Evolutionary conservation across 202 grass and related monocot genomes (phyloP).

Genomic region (Alloteropsis angusta): DNA sequence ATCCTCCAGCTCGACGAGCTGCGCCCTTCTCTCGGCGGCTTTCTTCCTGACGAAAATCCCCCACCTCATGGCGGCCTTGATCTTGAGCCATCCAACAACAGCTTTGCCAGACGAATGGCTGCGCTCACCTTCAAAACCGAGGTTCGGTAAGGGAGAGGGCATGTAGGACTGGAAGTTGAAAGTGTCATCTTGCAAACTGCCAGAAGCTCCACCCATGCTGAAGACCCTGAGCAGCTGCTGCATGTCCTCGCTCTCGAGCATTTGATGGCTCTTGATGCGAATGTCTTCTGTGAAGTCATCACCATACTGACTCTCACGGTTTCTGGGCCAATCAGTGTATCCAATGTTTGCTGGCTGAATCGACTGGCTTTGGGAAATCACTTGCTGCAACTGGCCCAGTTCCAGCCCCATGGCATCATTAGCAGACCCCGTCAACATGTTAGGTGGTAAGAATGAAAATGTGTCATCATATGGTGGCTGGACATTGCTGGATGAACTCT

Average conservation of each 20-base stretch:
- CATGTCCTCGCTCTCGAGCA: conserved; percentile 64
- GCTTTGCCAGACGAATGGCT: conserved; percentile 50
- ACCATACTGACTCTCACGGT: conserved; percentile 31
- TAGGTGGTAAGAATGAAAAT: conserved; percentile 40
- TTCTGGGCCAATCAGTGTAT: conserved; percentile 43
- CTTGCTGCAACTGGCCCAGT: conserved; percentile 28
- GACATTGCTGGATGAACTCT: conserved; percentile 24
- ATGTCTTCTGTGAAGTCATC: conserved; percentile 63
- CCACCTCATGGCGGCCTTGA: conserved; percentile 77
- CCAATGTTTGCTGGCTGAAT: conserved; percentile 36
- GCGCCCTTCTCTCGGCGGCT: conserved; percentile 62
- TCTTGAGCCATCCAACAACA: conserved; percentile 80
- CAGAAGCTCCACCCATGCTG: conserved; percentile 44
- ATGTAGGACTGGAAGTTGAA: conserved; percentile 38
- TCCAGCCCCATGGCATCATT: conserved; percentile 41
- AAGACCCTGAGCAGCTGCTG: conserved; percentile 64
- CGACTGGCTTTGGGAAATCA: conserved; percentile 37
- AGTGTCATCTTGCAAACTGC: conserved; percentile 34
- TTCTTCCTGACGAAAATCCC: conserved; percentile 72
- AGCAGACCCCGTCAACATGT: conserved; percentile 35
- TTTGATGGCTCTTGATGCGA: conserved; percentile 53
- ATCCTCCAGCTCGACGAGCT: conserved; percentile 58
- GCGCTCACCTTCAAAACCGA: conserved; percentile 28
- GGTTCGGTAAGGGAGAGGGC: conserved; percentile 39
- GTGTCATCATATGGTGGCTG: conserved; percentile 34